These are phyloP conservation scores for Aspergillus sparsus DNA, from an alignment of 495 filamentous ascomycete species.

Conservation along the genomic window DNA sequence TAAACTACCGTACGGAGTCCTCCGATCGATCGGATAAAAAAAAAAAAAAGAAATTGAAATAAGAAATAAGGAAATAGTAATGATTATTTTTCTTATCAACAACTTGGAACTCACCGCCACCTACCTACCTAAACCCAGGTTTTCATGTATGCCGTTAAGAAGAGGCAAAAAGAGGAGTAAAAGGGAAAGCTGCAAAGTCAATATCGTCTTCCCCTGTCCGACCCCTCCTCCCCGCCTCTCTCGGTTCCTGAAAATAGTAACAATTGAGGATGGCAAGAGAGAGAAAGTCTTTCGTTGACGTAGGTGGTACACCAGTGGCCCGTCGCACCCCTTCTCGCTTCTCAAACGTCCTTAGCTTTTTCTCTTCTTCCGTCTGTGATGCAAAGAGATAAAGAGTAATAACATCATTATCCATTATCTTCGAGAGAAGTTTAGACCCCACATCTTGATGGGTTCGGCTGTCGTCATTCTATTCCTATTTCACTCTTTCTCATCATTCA, in stretches of 20 bases:
- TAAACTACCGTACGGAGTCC: constrained; percentile 1
- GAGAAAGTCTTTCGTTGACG: too few relatives aligned
- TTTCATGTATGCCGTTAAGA: background rate
- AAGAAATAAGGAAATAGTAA: background rate
- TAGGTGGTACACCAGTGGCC: too few relatives aligned
- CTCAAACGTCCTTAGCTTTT: too few relatives aligned
- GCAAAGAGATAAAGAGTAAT: background rate
- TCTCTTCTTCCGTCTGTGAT: too few relatives aligned
- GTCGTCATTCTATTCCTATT: background rate
- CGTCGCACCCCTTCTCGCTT: too few relatives aligned
- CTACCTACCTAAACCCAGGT: too few relatives aligned
- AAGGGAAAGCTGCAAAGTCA: background rate
- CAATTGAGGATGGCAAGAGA: too few relatives aligned
- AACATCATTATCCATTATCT: background rate
- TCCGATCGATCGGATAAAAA: constrained; percentile 10
- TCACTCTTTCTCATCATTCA: background rate
- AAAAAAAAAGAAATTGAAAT: too few relatives aligned
- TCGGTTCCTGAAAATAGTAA: too few relatives aligned
- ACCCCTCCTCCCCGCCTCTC: too few relatives aligned
- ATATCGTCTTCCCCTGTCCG: too few relatives aligned
- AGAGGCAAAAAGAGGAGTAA: background rate
- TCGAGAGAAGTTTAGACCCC: background rate
- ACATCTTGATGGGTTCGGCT: background rate
- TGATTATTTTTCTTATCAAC: constrained; percentile 1
- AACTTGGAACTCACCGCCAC: too few relatives aligned